Conservation (phyloP, 257 asterid genomes). For the Rhazya stricta region DNA sequence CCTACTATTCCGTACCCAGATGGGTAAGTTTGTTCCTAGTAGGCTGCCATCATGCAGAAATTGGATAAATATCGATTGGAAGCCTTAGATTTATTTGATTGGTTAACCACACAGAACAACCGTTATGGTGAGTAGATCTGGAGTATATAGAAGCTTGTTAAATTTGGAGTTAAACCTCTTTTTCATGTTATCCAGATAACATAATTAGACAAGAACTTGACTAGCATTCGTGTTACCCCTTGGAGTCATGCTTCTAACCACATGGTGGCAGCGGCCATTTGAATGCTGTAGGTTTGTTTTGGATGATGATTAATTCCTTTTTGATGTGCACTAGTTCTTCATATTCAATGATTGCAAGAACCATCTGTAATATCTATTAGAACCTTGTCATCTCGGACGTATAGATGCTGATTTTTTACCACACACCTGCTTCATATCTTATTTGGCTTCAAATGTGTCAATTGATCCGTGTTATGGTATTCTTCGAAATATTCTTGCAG, state of each 20-base stretch:
- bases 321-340: neutral
- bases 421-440: neutral
- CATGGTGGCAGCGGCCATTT: neutral
- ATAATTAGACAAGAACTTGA: neutral
- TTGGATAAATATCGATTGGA: neutral
- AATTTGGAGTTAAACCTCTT: neutral
- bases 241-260: neutral
- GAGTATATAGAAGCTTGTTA: neutral
- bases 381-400: neutral
- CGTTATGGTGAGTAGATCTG: neutral
- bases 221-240: neutral
- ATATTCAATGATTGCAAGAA: neutral
- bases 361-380: neutral
- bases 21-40: neutral
- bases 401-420: constrained; percentile 7
- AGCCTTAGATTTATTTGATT: neutral
- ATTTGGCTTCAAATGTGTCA: neutral
- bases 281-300: neutral
- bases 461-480: neutral
- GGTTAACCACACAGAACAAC: neutral
- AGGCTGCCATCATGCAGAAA: neutral
- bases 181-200: neutral
- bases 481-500: constrained; percentile 37
- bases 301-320: neutral
- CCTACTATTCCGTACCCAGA: neutral